Percentiles rank a stretch among this genome's conserved stretches.
phyloP scores from a whole-genome alignment of 2,329 filamentous ascomycete species.

The Cephalotrichum gorgonifer region DNA sequence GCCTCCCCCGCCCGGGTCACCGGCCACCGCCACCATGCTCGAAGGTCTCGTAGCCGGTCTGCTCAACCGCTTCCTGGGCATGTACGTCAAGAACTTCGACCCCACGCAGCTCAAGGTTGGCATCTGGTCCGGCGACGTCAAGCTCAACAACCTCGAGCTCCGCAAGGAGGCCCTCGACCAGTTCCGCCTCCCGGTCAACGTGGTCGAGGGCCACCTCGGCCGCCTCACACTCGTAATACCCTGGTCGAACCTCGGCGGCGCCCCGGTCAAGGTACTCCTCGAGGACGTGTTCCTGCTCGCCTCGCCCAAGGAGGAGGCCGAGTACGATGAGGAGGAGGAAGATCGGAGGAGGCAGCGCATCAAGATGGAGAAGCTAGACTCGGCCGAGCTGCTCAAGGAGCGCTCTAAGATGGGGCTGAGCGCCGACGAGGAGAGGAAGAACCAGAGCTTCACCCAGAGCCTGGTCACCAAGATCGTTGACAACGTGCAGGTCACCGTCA shows the following conservation, averaged over 20 bases:
- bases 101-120: constrained; percentile 95
- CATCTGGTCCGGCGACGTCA: constrained; percentile 98
- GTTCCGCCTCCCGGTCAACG: constrained; percentile 90
- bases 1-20: constrained; percentile 60
- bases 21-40: constrained; percentile 69
- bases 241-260: constrained; percentile 92
- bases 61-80: constrained; percentile 97
- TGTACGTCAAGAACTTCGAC: constrained; percentile 99
- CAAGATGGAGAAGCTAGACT: constrained; percentile 98
- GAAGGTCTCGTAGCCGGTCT: constrained; percentile 94
- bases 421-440: constrained; percentile 91
- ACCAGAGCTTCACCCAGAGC: constrained; percentile 94
- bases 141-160: constrained; percentile 83
- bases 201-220: constrained; percentile 88
- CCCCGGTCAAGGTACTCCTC: constrained; percentile 88
- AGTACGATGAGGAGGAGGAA: constrained; percentile 90
- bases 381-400: constrained; percentile 88
- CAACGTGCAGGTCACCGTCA: constrained; percentile 94
- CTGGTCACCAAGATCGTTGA: constrained; percentile 94
- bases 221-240: constrained; percentile 87
- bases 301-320: constrained; percentile 88
- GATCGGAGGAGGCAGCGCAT: constrained; percentile 75
- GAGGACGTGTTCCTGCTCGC: constrained; percentile 95
- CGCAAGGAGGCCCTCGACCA: constrained; percentile 94
- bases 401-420: constrained; percentile 87